Evolutionary conservation across 495 filamentous ascomycete species (phyloP), one percentile per base, ranked within the genome.

Genomic region (Penicillium macrosclerotiorum): DNA sequence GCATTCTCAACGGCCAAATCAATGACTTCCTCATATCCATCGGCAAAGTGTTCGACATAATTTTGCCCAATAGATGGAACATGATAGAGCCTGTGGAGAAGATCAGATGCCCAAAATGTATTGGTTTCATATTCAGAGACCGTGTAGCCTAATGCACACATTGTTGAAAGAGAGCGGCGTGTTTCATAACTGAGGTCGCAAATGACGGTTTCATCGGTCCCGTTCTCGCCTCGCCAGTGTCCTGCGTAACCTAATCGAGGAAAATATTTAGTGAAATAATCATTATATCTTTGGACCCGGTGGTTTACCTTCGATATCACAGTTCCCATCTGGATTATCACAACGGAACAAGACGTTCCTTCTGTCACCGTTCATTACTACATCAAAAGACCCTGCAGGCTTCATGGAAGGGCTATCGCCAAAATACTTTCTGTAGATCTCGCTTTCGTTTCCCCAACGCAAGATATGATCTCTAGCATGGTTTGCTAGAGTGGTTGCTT

Each of bases 241-340:
- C 79, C 80, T 24, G 62, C 79, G 67, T 71, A 82, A 36, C 67
- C 74, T 77, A 32, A n/a, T 55, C 11, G 14, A 22, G 11, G 19
- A 17, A 36, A 43, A 18, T 26, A 25, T 24, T 49, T 23, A 49
- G 23, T 23, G 3, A 41, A 22, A 1, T 0, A 12, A n/a, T 6
- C 14, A 18, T 34, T 2, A 8, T 0, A 4, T 31, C 8, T 27
- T 6, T 11, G 14, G 16, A 22, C 13, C 19, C 27, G 8, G 14
- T 14, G 9, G 41, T 39, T 26, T 57, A 73, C 72, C 71, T 34
- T 71, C 69, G 29, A 73, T 58, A 3, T 54, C 55, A 43, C 77
- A 83, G 62, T 83, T 82, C 1, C 66, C 56, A 47, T 84, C 81
- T 1, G 73, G 67, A 45, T 83, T 74, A 47, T 84, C 81, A 46